Base-by-base conservation (phyloP, 176 grass and related monocot species). In the Musa beccarii region DNA sequence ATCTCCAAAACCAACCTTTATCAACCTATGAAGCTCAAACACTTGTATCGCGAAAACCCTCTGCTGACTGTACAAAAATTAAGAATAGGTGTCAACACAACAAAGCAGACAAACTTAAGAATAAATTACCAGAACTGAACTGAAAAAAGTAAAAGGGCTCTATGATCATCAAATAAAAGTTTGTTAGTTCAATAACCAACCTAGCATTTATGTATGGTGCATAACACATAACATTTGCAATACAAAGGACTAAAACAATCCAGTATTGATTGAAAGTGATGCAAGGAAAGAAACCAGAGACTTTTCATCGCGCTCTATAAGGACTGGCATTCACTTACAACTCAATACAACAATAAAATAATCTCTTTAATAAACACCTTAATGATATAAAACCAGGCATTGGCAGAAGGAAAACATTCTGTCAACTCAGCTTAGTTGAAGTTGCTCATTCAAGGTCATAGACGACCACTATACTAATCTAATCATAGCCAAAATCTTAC, bases 1-100 rank as follows among this genome's bases (percentile, higher is more conserved):
- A 17, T 8, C 9, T 10, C 11, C 19, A 50, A 70, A 71, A 71
- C 94, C 91, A 84, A 98, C 90, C 86, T 91, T 91, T 75, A 98
- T 90, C 82, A 98, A 76, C 63, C 86, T 90, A 90, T 93, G 94
- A 67, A 98, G 86, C 88, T 98, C 88, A 66, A 98, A 98, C 66
- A 93, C 86, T 87, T 98, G 94, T 70, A 91, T 80, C 74, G 88
- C 81, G 80, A 98, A 98, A 80, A 93, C 80, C 86, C 88, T 86
- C 82, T 98, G 94, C 73, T 98, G 94, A 69, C 94, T 98, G 88
- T 73, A 91, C 25, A 52, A 51, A 19, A 65, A 65, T 23, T 23
- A 85, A 79, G 54, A 88, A 43, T 22, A 9, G 80, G 22, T 52
- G 49, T 56, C 66, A 69, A n/a, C 70, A 59, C 6, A 52, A 22